These are phyloP conservation scores for Talaromyces islandicus DNA, from an alignment of 2,329 filamentous ascomycete genomes.

Conservation along the genomic window DNA sequence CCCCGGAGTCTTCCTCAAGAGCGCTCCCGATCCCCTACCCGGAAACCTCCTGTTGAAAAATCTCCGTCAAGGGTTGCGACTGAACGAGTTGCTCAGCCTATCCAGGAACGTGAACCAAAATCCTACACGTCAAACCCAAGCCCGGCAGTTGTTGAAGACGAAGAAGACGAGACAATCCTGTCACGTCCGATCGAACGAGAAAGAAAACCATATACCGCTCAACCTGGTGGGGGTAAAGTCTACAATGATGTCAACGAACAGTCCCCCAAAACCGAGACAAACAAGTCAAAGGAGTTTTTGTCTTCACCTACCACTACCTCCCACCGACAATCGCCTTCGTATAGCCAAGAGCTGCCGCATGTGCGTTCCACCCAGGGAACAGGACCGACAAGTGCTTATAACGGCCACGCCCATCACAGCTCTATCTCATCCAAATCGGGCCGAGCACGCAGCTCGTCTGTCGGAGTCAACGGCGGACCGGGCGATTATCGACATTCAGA, in stretches of 20 bases:
- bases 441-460: conserved; percentile 28
- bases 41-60: background rate
- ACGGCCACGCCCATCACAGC: conserved; percentile 5
- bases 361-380: conserved; percentile 11
- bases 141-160: conserved; percentile 31
- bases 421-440: conserved; percentile 12
- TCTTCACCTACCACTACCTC: conserved; percentile 53
- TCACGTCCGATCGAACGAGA: conserved; percentile 57
- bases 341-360: conserved; percentile 19
- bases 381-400: conserved; percentile 8
- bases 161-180: conserved; percentile 34
- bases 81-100: conserved; percentile 27
- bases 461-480: conserved; percentile 15
- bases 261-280: background rate
- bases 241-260: conserved; percentile 38
- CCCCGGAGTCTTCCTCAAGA: conserved; percentile 33
- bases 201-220: conserved; percentile 57
- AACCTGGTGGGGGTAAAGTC: conserved; percentile 54
- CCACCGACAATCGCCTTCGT: conserved; percentile 55
- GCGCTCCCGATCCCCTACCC: conserved; percentile 27
- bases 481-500: conserved; percentile 32
- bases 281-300: conserved; percentile 39
- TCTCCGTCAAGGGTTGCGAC: conserved; percentile 12
- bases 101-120: conserved; percentile 11
- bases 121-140: conserved; percentile 30